Percentiles rank a stretch among this genome's conserved stretches.
Evolutionary conservation across 2,329 filamentous ascomycete genomes (phyloP).

Genomic region (Ceratocystis papillata): DNA sequence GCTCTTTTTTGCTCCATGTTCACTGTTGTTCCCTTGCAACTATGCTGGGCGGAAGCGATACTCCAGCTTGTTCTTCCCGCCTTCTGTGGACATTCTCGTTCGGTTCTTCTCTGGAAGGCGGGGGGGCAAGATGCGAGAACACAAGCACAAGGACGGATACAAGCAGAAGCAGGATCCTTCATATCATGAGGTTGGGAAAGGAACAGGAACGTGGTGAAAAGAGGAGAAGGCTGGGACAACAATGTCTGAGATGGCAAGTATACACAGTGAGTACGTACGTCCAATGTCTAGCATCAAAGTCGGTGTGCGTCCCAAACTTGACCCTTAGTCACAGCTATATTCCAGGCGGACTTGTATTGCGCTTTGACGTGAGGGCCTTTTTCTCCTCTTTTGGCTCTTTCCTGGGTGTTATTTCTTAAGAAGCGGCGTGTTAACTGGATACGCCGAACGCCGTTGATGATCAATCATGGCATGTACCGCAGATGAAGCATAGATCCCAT

Average conservation of each 20-base stretch:
- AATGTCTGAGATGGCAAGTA: background rate
- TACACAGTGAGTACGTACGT: background rate
- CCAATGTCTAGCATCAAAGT: background rate
- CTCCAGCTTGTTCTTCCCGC: background rate
- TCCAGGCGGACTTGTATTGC: background rate
- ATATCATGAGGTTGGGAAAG: constrained; percentile 2
- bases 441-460: background rate
- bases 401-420: background rate
- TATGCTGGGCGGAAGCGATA: background rate
- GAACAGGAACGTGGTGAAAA: background rate
- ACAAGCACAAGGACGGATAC: background rate
- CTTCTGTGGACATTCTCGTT: background rate
- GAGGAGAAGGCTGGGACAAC: background rate
- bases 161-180: background rate
- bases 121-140: background rate
- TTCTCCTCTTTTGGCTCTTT: background rate
- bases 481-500: background rate
- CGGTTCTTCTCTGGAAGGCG: background rate
- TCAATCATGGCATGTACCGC: background rate
- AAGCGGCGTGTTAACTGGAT: background rate
- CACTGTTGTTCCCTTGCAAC: background rate
- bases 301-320: background rate
- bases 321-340: background rate
- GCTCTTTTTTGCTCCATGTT: background rate
- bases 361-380: background rate